Evolutionary conservation across 2,329 filamentous ascomycete genomes (phyloP), one percentile per base, ranked within the genome.

Genomic region (Diaporthe caulivora): DNA sequence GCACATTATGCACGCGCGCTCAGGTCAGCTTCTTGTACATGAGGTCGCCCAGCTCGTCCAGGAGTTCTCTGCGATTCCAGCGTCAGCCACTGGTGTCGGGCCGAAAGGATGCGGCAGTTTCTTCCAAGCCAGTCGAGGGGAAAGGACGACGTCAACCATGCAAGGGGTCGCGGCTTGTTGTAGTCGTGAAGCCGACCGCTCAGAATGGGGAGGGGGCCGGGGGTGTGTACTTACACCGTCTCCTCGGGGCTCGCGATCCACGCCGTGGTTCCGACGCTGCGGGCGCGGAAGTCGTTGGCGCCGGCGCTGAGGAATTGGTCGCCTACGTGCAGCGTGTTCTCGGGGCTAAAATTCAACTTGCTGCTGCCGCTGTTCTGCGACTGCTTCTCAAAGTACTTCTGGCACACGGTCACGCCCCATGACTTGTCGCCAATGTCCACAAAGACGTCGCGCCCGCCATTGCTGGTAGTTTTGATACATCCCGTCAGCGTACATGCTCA

Each of bases 391-490:
- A 98, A 98, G 86, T 95, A 98, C 73, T 92, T 90, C 85, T 99
- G 97, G 81, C 95, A 98, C 5, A 95, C 95, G 44, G 94, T 89
- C 3, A 99, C 97, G 76, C 97, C 97, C 93, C 95, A 97, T 70
- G 93, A 95, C 85, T 99, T 99, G 85, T 99, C 97, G 72, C 97
- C 97, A 80, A 99, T 98, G 82, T 99, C 97, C 70, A 99, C 95
- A 83, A 99, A 99, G 54, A 98, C 95, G 82, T 99, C 97, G 75
- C 97, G 96, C 15, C 97, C 97, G 70, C 96, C 97, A 82, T 99
- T 99, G 87, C 73, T 75, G 31, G 34, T 7, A 11, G 37, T 7
- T n/a, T 40, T 10, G 34, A 4, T 8, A 2, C n/a, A 8, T 18
- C 15, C 40, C 31, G 55, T 53, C 17, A 68, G 47, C 18, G 13